Conservation (phyloP, 2,329 filamentous ascomycete species). For the Colletotrichum sp. region DNA sequence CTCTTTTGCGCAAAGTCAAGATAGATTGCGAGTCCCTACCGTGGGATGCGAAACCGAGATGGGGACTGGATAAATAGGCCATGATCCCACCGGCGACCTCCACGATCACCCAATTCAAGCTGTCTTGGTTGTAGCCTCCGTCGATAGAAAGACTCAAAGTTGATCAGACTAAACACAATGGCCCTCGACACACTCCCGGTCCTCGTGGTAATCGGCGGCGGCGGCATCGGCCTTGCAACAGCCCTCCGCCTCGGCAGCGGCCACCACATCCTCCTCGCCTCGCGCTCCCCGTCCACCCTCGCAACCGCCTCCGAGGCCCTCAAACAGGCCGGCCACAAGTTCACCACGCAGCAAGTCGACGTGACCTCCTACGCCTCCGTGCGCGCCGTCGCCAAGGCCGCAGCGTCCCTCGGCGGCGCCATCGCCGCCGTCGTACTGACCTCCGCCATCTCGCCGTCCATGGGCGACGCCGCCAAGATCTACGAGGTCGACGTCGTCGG, state of each 20-base stretch:
- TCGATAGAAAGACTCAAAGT: rapidly evolving
- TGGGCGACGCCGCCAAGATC: background rate
- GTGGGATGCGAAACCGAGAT: background rate
- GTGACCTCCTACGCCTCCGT: background rate
- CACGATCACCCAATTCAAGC: rapidly evolving
- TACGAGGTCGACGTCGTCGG: background rate
- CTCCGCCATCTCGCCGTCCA: background rate
- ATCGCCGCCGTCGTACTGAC: conserved; percentile 1
- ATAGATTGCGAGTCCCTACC: background rate
- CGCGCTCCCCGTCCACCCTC: background rate
- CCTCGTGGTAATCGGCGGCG: background rate
- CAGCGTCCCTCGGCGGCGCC: background rate
- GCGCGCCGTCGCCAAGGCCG: background rate
- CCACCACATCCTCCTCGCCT: conserved; percentile 1
- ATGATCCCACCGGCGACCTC: rapidly evolving
- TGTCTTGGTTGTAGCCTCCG: background rate
- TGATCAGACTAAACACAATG: background rate
- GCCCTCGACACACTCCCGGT: background rate
- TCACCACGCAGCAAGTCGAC: background rate
- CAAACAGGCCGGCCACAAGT: background rate
- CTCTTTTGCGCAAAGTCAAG: background rate
- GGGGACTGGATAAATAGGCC: background rate
- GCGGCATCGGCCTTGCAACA: conserved; percentile 4
- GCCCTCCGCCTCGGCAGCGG: background rate
- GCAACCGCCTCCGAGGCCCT: background rate